A percentile compares a stretch with the other conserved stretches of the same genome.
These are phyloP conservation scores for Mycena latifolia DNA, from an alignment of 768 basidiomycete genomes.

Conservation along the genomic window DNA sequence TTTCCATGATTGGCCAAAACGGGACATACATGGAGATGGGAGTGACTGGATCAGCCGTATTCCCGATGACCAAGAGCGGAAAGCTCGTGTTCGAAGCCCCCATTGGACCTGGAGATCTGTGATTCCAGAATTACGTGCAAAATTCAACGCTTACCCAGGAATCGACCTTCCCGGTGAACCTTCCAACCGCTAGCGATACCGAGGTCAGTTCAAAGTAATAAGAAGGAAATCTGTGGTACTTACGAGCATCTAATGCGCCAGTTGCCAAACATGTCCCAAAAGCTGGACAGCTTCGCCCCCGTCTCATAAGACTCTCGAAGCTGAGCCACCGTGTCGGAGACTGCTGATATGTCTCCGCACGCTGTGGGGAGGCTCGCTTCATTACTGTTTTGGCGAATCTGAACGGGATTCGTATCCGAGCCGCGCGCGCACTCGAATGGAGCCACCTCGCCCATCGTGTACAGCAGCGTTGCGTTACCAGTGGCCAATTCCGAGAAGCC, in stretches of 20 bases:
- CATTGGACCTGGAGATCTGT: constrained; percentile 41
- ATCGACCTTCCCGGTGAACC: constrained; percentile 17
- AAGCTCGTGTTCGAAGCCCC: constrained; percentile 44
- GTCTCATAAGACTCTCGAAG: background rate
- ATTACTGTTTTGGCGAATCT: background rate
- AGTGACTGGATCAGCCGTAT: constrained; percentile 36
- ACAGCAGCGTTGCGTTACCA: constrained; percentile 3
- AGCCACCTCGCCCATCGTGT: background rate
- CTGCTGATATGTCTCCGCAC: constrained; percentile 10
- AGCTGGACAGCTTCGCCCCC: constrained; percentile 9
- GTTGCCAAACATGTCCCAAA: constrained; percentile 18
- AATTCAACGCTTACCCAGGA: constrained; percentile 32
- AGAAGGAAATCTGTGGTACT: constrained; percentile 1
- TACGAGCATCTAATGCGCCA: constrained; percentile 12
- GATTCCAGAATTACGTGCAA: background rate
- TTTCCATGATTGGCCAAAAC: background rate
- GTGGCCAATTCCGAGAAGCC: constrained; percentile 8
- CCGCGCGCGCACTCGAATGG: constrained; percentile 12
- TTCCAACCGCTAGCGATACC: constrained; percentile 20
- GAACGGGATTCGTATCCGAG: background rate
- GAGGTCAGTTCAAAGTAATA: no score
- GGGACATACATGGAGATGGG: constrained; percentile 24
- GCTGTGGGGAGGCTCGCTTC: background rate
- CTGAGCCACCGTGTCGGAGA: background rate
- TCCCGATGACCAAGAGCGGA: no score